Percentiles rank a stretch among this genome's conserved stretches.
Conservation (phyloP, 768 basidiomycete genomes). For the Tephrocybe sp. region DNA sequence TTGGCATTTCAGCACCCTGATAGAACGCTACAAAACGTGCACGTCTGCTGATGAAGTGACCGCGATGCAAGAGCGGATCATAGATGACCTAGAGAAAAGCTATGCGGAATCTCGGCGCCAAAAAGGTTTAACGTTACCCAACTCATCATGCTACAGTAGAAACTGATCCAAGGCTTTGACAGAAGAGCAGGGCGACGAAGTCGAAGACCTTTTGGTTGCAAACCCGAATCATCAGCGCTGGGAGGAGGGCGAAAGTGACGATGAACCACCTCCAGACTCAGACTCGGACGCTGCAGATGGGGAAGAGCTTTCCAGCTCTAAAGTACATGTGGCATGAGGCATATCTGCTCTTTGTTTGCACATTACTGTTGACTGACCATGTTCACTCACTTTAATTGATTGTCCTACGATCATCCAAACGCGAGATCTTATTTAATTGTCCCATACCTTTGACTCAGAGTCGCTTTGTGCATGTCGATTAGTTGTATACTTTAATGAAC, state of each 20-base stretch:
- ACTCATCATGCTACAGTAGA: background rate
- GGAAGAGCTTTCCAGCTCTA: background rate
- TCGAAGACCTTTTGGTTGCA: conserved; percentile 59
- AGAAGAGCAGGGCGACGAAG: conserved; percentile 27
- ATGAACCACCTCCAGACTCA: conserved; percentile 9
- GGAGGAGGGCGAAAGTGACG: conserved; percentile 11
- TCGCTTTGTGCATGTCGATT: too few relatives aligned
- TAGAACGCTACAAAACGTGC: conserved; percentile 79
- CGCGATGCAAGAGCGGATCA: conserved; percentile 62
- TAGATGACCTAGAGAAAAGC: conserved; percentile 62
- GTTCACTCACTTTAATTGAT: too few relatives aligned
- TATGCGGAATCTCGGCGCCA: conserved; percentile 56
- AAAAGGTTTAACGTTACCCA: conserved; percentile 35
- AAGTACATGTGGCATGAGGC: too few relatives aligned
- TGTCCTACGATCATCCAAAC: too few relatives aligned
- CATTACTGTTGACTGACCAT: too few relatives aligned
- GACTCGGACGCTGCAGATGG: conserved; percentile 18
- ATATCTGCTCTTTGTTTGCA: too few relatives aligned
- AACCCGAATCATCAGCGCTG: conserved; percentile 60
- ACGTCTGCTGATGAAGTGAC: conserved; percentile 54
- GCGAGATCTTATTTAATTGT: too few relatives aligned
- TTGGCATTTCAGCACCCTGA: conserved; percentile 49
- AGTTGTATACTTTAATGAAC: too few relatives aligned
- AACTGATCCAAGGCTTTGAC: background rate
- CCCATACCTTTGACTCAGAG: too few relatives aligned